Base-by-base conservation (phyloP, 768 basidiomycete species). In the Auricularia sp. region DNA sequence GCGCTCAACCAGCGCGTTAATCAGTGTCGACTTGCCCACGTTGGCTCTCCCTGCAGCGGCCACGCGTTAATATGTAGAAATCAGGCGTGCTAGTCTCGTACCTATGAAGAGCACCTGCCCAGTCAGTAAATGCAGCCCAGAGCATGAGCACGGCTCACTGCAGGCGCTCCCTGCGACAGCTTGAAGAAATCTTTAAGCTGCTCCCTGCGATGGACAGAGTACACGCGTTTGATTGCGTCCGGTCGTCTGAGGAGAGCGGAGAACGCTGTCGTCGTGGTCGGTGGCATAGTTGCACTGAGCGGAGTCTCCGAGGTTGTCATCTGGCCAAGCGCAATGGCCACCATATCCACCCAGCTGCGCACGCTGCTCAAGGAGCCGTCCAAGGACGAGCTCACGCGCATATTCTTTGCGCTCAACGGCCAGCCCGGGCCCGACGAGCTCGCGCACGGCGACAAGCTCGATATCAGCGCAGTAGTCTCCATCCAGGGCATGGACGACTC, bases 321-420 rank as follows among this genome's bases (percentile, higher is more conserved):
- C 14, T 24, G 8, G 29, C 24, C 56, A 24, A 29, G 8, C 14
- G 34, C 29, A 59, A 92, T 92, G 91, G 80, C 89, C 45, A 89
- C 85, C 62, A 93, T 93, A 72, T 90, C 89, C 61, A 90, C 90
- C 29, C 90, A 94, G 68, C 84, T 97, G 56, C 86, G 94, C 64
- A 84, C 90, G 72, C 56, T 59, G 56, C 94, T 94, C 82, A 92
- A 90, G 79, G 94, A 96, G 76, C 92, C 92, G 58, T 88, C 89
- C 6, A 93, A 87, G 76, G 94, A 96, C 64, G 88, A 96, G 74
- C 77, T 88, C 61, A 87, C 88, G 8, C 80, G 92, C 65, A 83
- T 90, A 67, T 94, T 89, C 84, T 96, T 95, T 79, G 90, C 93
- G 24, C 78, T 94, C 61, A 70, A 65, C 56, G 36, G 66, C 61